These are phyloP conservation scores for Aspergillus aculeatus DNA, from an alignment of 2,329 filamentous ascomycete genomes.

Conservation along the genomic window DNA sequence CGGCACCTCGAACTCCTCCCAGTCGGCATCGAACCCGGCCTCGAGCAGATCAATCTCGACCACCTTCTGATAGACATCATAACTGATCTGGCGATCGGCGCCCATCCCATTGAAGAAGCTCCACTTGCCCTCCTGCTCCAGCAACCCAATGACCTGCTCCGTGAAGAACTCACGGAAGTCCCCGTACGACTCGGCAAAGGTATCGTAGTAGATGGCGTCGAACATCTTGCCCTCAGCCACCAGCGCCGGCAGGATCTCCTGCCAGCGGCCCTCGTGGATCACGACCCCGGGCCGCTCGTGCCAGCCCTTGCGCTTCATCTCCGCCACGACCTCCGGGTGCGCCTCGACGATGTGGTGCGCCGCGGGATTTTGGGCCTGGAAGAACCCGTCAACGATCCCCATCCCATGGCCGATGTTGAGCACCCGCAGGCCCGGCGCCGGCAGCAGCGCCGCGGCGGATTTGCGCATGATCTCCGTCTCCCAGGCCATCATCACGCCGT, in stretches of 20 bases:
- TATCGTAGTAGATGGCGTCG: constrained; percentile 95
- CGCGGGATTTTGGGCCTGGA: constrained; percentile 65
- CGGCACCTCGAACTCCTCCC: constrained; percentile 74
- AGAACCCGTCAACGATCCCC: constrained; percentile 80
- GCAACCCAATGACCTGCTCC: constrained; percentile 76
- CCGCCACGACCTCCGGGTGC: constrained; percentile 71
- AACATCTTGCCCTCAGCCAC: constrained; percentile 68
- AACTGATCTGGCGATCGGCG: constrained; percentile 87
- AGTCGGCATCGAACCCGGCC: constrained; percentile 84
- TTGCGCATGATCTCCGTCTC: constrained; percentile 81
- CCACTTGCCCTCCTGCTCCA: constrained; percentile 58
- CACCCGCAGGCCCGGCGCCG: constrained; percentile 63
- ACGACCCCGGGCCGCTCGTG: constrained; percentile 59
- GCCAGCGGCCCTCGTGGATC: constrained; percentile 75
- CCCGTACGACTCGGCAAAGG: constrained; percentile 89
- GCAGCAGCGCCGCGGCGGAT: constrained; percentile 67
- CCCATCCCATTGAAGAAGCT: constrained; percentile 75
- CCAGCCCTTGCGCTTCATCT: constrained; percentile 66
- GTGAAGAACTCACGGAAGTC: constrained; percentile 84
- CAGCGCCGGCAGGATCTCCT: constrained; percentile 70
- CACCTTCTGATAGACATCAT: constrained; percentile 92
- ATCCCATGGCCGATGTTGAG: constrained; percentile 89
- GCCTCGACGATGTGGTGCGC: constrained; percentile 84
- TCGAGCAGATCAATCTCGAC: constrained; percentile 88
- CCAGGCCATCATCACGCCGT: constrained; percentile 94